These are phyloP conservation scores for Epichloe sylvatica DNA, from an alignment of 2,329 filamentous ascomycete species.

Conservation along the genomic window DNA sequence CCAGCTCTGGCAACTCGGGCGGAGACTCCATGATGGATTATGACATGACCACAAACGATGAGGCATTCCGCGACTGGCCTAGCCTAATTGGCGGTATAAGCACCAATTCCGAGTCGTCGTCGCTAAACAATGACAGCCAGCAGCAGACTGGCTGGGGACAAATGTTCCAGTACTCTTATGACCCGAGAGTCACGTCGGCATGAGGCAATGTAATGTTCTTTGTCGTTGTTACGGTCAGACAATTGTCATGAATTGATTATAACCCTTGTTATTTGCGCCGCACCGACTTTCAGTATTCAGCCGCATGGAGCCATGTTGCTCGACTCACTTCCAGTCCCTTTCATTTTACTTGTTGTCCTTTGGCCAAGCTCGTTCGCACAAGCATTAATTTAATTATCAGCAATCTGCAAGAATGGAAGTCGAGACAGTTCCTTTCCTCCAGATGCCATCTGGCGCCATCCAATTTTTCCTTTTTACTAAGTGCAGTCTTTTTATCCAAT, in stretches of 20 bases:
- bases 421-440: not conserved
- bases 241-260: not conserved
- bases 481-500: not conserved
- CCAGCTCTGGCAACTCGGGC: constrained; percentile 11
- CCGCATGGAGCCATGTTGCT: not conserved
- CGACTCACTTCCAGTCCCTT: not conserved
- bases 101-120: constrained; percentile 16
- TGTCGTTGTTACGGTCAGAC: not conserved
- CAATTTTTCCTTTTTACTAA: not conserved
- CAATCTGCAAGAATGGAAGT: not conserved
- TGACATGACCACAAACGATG: constrained; percentile 16
- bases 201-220: not conserved
- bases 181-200: constrained; percentile 2
- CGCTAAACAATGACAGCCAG: constrained; percentile 10
- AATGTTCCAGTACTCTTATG: constrained; percentile 4
- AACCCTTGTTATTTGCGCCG: not conserved
- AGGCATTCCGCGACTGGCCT: constrained; percentile 30
- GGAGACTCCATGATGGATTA: constrained; percentile 28
- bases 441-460: not conserved
- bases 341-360: not conserved
- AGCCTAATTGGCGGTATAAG: constrained; percentile 22
- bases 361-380: not conserved
- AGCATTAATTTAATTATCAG: not conserved
- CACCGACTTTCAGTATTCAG: not conserved
- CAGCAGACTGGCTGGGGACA: constrained; percentile 1